Base-by-base conservation (phyloP, 1,284 basidiomycete species). In the Cryptococcus deneoformans region DNA sequence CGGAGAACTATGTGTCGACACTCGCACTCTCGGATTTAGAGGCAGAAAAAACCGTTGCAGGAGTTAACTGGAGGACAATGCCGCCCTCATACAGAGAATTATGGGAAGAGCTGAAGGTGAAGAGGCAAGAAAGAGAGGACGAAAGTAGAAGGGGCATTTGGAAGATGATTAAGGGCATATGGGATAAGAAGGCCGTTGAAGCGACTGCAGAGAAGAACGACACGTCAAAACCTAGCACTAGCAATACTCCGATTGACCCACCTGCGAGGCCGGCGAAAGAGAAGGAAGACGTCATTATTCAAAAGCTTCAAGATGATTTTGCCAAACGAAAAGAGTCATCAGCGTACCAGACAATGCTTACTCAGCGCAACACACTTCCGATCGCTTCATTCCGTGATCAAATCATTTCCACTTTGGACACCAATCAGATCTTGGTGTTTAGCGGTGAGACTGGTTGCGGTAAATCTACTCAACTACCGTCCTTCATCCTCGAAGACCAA, bases 381-480 rank as follows among this genome's bases (percentile, higher is more conserved):
- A 99, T 99, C 67, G 90, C 93, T 10, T 80, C 83, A 14, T 94
- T 92, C 78, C 85, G 92, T 36, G 74, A 88, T 4, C 78, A 85
- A 48, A 96, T 99, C 53, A 79, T 91, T 20, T 80, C 85, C 5
- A 83, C 84, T 0, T 79, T 99, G 47, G 86, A 89, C 49, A 77
- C 80, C n/a, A 86, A 87, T 5, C 94, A 96, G 70, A 85, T 97
- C 14, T 81, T 98, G 43, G 93, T 99, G 0, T 81, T 99, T 0
- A 95, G 92, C 68, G 96, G 96, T 46, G 96, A 99, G 79, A 99
- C 96, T 5, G 96, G 96, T 66, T 99, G 92, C 69, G 96, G 95
- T 12, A 99, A 99, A 79, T 97, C 94, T 1, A 99, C 96, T 0
- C 96, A 99, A 79, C 85, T 99, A 3, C 96, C 96, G 1, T 84